Conservation (phyloP, 1,139 yeast genomes). For the Eremothecium coryli region DNA sequence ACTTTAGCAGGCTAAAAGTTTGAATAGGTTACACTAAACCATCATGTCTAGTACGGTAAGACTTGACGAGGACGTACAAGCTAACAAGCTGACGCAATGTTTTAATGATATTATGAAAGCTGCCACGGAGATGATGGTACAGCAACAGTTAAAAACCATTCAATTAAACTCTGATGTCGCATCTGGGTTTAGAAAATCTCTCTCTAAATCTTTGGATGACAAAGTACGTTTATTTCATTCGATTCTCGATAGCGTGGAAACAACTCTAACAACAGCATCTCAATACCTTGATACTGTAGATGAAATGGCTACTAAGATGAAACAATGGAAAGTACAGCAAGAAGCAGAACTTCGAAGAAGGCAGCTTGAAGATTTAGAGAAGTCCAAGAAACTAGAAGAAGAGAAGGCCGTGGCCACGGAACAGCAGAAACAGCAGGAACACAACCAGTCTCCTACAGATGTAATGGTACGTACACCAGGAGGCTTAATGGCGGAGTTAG, state of each 20-base stretch:
- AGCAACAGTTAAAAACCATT: constrained; percentile 30
- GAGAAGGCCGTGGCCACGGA: constrained; percentile 8
- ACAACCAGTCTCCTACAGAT: constrained; percentile 11
- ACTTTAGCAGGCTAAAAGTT: no score
- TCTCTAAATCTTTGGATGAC: constrained; percentile 22
- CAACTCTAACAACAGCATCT: constrained; percentile 32
- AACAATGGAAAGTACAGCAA: constrained; percentile 20
- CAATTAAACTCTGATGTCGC: constrained; percentile 24
- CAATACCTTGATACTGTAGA: constrained; percentile 28
- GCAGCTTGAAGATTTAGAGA: constrained; percentile 17
- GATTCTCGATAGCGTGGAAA: constrained; percentile 32
- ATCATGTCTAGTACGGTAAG: not conserved
- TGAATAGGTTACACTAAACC: no score
- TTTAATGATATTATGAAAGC: constrained; percentile 28
- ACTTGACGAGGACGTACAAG: constrained; percentile 10
- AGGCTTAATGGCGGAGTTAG: constrained; percentile 17
- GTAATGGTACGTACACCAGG: constrained; percentile 13
- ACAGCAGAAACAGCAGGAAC: constrained; percentile 11
- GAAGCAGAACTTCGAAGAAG: constrained; percentile 22
- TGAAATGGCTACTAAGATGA: constrained; percentile 19
- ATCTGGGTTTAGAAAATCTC: constrained; percentile 22
- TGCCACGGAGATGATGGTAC: constrained; percentile 28
- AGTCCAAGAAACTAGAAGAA: constrained; percentile 12
- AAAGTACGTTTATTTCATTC: constrained; percentile 25
- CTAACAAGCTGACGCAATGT: constrained; percentile 26